Percentiles rank a stretch among this genome's conserved stretches.
Conservation (phyloP, 2,329 filamentous ascomycete genomes). For the Exophiala dermatitidis region DNA sequence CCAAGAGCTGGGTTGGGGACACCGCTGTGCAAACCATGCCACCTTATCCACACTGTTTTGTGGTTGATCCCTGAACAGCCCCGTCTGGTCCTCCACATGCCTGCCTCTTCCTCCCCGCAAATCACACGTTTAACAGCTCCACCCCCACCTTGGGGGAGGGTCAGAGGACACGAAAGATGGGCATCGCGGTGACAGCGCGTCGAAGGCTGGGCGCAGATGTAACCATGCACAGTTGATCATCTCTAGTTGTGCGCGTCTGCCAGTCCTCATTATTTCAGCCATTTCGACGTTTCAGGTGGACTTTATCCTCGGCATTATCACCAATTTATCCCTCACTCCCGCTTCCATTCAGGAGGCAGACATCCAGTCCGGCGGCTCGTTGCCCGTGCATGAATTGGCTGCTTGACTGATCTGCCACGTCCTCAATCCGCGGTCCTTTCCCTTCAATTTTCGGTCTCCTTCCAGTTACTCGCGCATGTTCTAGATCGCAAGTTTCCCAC, state of each 20-base stretch:
- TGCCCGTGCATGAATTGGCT: neutral
- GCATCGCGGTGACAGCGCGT: neutral
- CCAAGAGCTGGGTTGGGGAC: too few relatives aligned
- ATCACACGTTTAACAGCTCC: constrained; percentile 1
- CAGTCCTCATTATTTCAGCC: too few relatives aligned
- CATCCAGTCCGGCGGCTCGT: neutral
- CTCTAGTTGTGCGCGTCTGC: neutral
- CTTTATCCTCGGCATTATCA: constrained; percentile 7
- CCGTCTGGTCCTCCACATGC: neutral
- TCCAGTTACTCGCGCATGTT: neutral
- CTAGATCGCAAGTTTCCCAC: neutral
- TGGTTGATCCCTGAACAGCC: neutral
- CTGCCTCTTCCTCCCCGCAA: constrained; percentile 2
- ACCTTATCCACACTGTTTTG: neutral
- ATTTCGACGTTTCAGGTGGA: constrained; percentile 1
- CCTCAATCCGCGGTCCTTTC: neutral
- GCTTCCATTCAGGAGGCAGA: neutral
- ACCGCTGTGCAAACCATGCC: neutral
- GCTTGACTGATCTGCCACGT: neutral
- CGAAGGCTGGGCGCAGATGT: constrained; percentile 1
- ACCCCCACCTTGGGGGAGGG: constrained; percentile 6
- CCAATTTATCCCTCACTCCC: constrained; percentile 3
- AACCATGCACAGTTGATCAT: constrained; percentile 2
- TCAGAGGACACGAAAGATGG: neutral
- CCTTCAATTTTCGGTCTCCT: constrained; percentile 5